Conservation (phyloP, 2,329 filamentous ascomycete genomes). For the Hymenoscyphus fructigenus region DNA sequence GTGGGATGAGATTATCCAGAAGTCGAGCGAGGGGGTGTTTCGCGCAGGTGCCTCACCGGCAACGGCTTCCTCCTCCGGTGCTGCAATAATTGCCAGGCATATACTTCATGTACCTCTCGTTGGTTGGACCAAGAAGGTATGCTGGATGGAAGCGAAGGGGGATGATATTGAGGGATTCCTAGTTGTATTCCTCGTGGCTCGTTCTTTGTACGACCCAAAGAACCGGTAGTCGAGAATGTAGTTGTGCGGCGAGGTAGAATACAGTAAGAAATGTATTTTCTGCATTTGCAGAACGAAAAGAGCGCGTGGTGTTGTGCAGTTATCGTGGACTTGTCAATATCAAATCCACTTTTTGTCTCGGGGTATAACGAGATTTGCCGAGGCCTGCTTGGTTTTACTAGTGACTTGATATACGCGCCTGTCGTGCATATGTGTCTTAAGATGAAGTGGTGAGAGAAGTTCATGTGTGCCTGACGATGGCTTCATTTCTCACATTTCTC, state of each 20-base stretch:
- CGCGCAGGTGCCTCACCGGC: not conserved
- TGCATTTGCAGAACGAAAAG: not conserved
- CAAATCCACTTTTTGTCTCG: not conserved
- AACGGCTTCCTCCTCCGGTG: not conserved
- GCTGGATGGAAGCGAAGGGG: not conserved
- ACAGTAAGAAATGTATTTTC: not conserved
- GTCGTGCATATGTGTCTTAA: not conserved
- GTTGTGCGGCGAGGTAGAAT: not conserved
- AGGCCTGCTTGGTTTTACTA: not conserved
- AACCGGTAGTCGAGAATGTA: not conserved
- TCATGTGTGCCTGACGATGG: not conserved
- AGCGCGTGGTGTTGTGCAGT: not conserved
- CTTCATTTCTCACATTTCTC: not conserved
- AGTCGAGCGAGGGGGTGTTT: not conserved
- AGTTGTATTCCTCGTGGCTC: not conserved
- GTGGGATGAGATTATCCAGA: not conserved
- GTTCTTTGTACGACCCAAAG: not conserved
- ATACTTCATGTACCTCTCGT: not conserved
- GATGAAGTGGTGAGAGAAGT: not conserved
- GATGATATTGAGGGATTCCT: not conserved
- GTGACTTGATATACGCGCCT: not conserved
- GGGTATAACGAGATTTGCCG: not conserved
- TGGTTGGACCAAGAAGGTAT: not conserved
- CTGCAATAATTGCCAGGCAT: not conserved
- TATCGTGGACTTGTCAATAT: not conserved